Conservation (phyloP, 2,329 filamentous ascomycete genomes). For the Penicillium aurantiogriseum region DNA sequence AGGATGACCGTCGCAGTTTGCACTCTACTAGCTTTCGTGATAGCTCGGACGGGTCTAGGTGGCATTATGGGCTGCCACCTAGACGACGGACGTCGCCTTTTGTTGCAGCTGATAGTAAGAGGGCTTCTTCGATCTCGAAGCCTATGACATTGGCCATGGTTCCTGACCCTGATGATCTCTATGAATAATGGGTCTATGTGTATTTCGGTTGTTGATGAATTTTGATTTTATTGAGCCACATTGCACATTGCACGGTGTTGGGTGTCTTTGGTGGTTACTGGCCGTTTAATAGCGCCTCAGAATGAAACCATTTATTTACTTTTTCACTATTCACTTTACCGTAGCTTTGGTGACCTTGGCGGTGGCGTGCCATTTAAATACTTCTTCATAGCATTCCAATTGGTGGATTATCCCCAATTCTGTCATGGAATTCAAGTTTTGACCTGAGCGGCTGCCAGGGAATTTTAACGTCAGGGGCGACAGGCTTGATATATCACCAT, state of each 20-base stretch:
- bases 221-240: not conserved
- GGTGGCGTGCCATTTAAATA: not conserved
- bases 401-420: not conserved
- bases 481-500: constrained; percentile 2
- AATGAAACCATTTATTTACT: not conserved
- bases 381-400: not conserved
- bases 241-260: constrained; percentile 7
- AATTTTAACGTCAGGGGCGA: not conserved
- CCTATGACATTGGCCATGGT: constrained; percentile 39
- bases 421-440: too few relatives aligned
- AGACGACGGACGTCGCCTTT: constrained; percentile 18
- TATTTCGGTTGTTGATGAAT: not conserved
- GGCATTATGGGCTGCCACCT: constrained; percentile 14
- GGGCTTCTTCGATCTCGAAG: constrained; percentile 18
- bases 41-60: constrained; percentile 10
- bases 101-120: constrained; percentile 23
- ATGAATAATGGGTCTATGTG: constrained; percentile 22
- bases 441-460: not conserved
- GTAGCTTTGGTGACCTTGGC: not conserved
- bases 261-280: not conserved
- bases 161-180: constrained; percentile 38
- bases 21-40: constrained; percentile 13
- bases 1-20: constrained; percentile 17
- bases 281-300: not conserved
- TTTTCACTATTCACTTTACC: not conserved